A percentile compares a stretch with the other conserved stretches of the same genome.
phyloP scores from a whole-genome alignment of 2,329 filamentous ascomycete genomes.

The Claviceps maximensis region DNA sequence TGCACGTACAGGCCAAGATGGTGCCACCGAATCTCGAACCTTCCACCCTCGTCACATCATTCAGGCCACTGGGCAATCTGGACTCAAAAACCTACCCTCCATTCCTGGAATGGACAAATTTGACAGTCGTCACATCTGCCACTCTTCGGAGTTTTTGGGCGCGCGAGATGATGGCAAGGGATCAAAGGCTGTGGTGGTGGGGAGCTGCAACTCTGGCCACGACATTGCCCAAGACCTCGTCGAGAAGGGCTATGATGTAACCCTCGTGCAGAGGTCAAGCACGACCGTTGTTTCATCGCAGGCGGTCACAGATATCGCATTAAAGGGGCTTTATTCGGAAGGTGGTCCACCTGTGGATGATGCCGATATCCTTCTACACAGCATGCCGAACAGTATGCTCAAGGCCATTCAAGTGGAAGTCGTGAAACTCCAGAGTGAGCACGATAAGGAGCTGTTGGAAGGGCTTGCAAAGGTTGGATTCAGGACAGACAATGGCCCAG shows the following conservation, averaged over 20 bases:
- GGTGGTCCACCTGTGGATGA: slow-evolving; percentile 48
- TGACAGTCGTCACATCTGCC: slow-evolving; percentile 44
- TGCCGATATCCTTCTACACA: slow-evolving; percentile 47
- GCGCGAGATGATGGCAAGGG: slow-evolving; percentile 31
- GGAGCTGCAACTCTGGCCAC: slow-evolving; percentile 55
- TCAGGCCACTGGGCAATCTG: slow-evolving; percentile 55
- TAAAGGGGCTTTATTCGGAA: slow-evolving; percentile 39
- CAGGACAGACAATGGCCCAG: slow-evolving; percentile 42
- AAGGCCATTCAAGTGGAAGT: slow-evolving; percentile 42
- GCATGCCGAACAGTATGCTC: slow-evolving; percentile 43
- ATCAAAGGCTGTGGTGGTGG: slow-evolving; percentile 52
- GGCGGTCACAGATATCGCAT: slow-evolving; percentile 35
- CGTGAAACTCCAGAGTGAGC: slow-evolving; percentile 19
- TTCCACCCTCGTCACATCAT: slow-evolving; percentile 51
- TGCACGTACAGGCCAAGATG: slow-evolving; percentile 34
- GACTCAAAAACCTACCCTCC: slow-evolving; percentile 46
- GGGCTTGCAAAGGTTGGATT: slow-evolving; percentile 45
- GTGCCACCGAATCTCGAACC: slow-evolving; percentile 35
- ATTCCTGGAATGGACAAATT: slow-evolving; percentile 46
- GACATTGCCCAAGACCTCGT: slow-evolving; percentile 57
- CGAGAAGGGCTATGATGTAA: slow-evolving; percentile 53
- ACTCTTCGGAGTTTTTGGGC: slow-evolving; percentile 47
- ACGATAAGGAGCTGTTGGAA: slow-evolving; percentile 25
- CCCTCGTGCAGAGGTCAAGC: slow-evolving; percentile 54
- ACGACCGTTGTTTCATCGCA: slow-evolving; percentile 50